These are phyloP conservation scores for Bassia scoparia DNA, from an alignment of 148 eudicot genomes.

Conservation along the genomic window DNA sequence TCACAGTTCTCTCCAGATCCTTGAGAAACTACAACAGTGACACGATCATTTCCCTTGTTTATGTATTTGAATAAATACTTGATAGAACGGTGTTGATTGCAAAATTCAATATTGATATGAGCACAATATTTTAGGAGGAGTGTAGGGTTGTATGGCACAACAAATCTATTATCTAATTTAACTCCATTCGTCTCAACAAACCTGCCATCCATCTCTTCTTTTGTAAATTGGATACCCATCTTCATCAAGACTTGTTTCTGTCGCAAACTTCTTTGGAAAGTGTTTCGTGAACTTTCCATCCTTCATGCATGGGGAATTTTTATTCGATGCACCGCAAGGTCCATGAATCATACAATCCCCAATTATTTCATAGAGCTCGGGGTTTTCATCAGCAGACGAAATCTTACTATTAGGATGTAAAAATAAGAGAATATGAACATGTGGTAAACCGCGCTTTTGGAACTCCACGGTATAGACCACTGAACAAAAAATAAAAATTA, in stretches of 20 bases:
- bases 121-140: neutral
- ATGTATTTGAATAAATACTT: neutral
- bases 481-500: neutral
- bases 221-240: conserved; percentile 2
- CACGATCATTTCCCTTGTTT: neutral
- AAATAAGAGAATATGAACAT: neutral
- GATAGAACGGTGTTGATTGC: neutral
- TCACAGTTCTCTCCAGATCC: neutral
- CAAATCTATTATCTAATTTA: neutral
- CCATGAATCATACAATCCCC: conserved; percentile 10
- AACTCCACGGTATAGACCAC: neutral
- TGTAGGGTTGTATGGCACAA: neutral
- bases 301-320: neutral
- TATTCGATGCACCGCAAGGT: neutral
- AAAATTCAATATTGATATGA: too few relatives aligned
- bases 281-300: neutral
- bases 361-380: neutral
- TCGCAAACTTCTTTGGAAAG: neutral
- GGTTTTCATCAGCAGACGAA: neutral
- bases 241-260: neutral
- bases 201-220: neutral
- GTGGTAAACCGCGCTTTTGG: neutral
- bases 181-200: neutral
- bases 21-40: neutral
- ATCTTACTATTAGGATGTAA: neutral